Base-by-base conservation (phyloP, 2,329 filamentous ascomycete species). In the Botrytis paeoniae region DNA sequence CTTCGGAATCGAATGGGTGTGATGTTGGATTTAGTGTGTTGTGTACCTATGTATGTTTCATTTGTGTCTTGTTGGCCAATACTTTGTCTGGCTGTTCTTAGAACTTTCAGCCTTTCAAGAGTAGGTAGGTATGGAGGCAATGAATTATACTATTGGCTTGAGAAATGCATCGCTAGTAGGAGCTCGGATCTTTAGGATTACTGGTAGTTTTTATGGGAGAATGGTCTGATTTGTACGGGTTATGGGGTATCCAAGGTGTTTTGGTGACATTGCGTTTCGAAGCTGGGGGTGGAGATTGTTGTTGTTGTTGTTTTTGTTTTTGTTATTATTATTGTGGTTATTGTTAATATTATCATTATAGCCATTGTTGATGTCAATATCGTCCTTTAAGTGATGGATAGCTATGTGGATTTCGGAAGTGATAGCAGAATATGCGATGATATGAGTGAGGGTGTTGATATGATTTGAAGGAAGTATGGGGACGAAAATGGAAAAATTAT, bases 361-460 rank as follows among this genome's bases (percentile, higher is more conserved):
- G 9, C n/a, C 25, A n/a, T 54, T 12, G 37, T 39, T 14, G 41
- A 0, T 43, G 7, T 59, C 14, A 5, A 10, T 59, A 29, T 32
- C n/a, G 3, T 35, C 3, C 9, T 35, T 35, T 2, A 4, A 10
- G 8, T 35, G 8, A 10, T 35, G 14, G 6, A 14, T 54, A 54
- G 25, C 25, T n/a, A n/a, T 25, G 4, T 51, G 3, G 3, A 29
- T 59, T 32, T 18, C 14, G 51, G 14, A 0, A 57, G 25, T 20
- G 8, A 4, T 32, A 0, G 54, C 14, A 32, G 54, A 32, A 32
- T 32, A 9, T 57, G 25, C 12, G 5, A 8, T 32, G n/a, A 57
- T 29, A 4, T 2, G 29, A 57, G n/a, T 3, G 29, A 8, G 8
- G 0, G 0, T 0, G 32, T 18, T 3, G 54, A 29, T 9, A 20